These are phyloP conservation scores for Durusdinium trenchii DNA, from an alignment of 73 alveolate species.

Conservation along the genomic window DNA sequence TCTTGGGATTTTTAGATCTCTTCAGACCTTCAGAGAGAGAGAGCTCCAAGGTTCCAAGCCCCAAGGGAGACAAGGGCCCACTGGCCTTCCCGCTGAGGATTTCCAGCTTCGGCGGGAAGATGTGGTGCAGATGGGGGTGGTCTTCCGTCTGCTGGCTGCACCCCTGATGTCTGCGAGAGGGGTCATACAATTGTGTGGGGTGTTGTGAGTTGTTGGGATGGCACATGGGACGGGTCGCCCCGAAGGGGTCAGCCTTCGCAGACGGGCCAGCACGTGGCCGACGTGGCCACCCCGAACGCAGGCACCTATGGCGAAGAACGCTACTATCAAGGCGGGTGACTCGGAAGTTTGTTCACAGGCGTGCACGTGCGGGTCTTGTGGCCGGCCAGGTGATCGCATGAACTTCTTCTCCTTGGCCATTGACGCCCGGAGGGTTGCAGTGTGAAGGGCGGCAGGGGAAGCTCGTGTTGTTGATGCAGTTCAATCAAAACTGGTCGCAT, in stretches of 20 bases:
- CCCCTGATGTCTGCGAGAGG: not conserved
- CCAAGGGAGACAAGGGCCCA: not conserved
- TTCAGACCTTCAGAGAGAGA: too few species aligned
- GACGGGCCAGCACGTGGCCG: not conserved
- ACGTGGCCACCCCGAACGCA: not conserved
- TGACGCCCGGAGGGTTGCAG: constrained; percentile 29
- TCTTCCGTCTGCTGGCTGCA: constrained; percentile 18
- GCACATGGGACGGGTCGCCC: not conserved
- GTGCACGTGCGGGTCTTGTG: not conserved
- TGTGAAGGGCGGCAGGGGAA: not conserved
- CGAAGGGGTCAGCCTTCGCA: not conserved
- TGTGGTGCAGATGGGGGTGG: constrained; percentile 89
- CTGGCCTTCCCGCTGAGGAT: constrained; percentile 19
- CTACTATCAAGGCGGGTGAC: not conserved
- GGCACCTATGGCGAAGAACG: constrained; percentile 78
- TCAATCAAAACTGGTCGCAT: too few species aligned
- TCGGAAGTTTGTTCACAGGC: not conserved
- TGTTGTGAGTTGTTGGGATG: not conserved
- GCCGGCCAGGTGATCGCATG: constrained; percentile 64
- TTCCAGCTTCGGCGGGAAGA: constrained; percentile 48
- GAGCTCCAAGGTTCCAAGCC: not conserved
- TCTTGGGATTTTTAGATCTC: too few species aligned
- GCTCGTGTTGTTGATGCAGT: too few species aligned
- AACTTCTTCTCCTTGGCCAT: constrained; percentile 69
- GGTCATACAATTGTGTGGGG: not conserved